Percentiles rank a stretch among this genome's conserved stretches.
Conservation (phyloP, 2,329 filamentous ascomycete species). For the Orbilia blumenaviensis region DNA sequence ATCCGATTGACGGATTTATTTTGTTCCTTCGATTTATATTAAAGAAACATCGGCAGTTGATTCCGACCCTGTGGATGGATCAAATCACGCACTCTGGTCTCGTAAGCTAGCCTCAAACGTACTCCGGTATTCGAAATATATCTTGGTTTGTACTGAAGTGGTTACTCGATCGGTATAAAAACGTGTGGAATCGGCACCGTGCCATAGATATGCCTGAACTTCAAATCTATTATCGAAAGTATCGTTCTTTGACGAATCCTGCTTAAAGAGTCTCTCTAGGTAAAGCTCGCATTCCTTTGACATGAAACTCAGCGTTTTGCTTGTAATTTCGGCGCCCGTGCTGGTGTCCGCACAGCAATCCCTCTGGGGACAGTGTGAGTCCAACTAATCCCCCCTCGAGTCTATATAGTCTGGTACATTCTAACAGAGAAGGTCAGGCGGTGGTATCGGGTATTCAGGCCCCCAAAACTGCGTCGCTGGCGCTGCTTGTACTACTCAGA, state of each 20-base stretch:
- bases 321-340: slow-evolving; percentile 38
- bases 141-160: no score
- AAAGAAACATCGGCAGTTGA: neutral
- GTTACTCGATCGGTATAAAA: no score
- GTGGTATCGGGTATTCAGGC: slow-evolving; percentile 59
- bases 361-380: slow-evolving; percentile 50
- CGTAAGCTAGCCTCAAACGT: no score
- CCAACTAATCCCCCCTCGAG: slow-evolving; percentile 25
- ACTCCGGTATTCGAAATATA: no score
- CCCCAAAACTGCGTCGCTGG: slow-evolving; percentile 55
- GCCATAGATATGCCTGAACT: no score
- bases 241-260: no score
- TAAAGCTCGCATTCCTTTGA: neutral
- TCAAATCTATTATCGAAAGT: no score
- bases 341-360: slow-evolving; percentile 46
- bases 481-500: slow-evolving; percentile 53
- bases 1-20: neutral
- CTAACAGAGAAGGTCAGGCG: slow-evolving; percentile 58
- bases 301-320: slow-evolving; percentile 37
- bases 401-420: neutral
- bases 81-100: neutral
- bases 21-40: no score
- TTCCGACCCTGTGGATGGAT: neutral
- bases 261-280: no score
- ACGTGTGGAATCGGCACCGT: no score